Percentiles rank a stretch among this genome's conserved stretches.
These are phyloP conservation scores for Leccinum olivaceopallidum DNA, from an alignment of 768 basidiomycete species.

Conservation along the genomic window DNA sequence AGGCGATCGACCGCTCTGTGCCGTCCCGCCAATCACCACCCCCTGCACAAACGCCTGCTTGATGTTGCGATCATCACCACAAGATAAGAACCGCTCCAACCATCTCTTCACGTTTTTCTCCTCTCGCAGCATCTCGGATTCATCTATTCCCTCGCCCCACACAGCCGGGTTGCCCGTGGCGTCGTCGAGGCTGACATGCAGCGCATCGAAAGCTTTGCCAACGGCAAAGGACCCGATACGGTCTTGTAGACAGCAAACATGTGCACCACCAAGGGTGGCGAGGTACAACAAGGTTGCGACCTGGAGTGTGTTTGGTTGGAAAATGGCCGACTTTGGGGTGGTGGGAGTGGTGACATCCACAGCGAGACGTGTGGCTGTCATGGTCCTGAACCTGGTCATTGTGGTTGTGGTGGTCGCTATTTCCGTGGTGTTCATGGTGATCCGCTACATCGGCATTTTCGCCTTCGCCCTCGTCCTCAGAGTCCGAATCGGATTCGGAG, in stretches of 20 bases:
- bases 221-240: conserved; percentile 70
- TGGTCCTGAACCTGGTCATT: too few species aligned
- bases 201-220: conserved; percentile 89
- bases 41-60: conserved; percentile 82
- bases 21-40: conserved; percentile 63
- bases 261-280: conserved; percentile 87
- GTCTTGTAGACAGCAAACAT: conserved; percentile 67
- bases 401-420: not conserved
- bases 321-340: conserved; percentile 32
- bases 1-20: conserved; percentile 3
- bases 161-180: conserved; percentile 54
- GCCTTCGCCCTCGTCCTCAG: not conserved
- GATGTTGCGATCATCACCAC: conserved; percentile 85
- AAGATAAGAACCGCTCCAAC: conserved; percentile 83
- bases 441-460: not conserved
- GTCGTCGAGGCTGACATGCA: conserved; percentile 60
- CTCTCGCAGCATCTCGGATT: conserved; percentile 13
- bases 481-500: not conserved
- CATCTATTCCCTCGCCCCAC: conserved; percentile 43
- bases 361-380: not conserved
- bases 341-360: not conserved
- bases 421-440: not conserved
- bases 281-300: conserved; percentile 78
- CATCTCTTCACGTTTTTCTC: conserved; percentile 45
- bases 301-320: conserved; percentile 56